Base-by-base conservation (phyloP, 805 yeast genomes). In the Priceomyces castillae region DNA sequence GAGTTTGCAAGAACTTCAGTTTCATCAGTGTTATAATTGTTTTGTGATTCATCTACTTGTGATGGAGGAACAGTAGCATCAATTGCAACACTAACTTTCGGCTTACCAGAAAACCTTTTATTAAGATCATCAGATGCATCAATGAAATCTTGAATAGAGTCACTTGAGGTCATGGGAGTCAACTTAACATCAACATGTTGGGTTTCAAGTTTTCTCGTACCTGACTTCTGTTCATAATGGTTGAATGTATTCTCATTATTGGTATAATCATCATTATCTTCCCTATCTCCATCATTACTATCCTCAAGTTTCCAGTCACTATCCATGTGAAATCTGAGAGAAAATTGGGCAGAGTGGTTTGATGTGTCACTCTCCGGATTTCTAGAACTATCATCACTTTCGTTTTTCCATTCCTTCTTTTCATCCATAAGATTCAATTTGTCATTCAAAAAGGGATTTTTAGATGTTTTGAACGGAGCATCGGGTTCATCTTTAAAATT, bases 1-100 rank as follows among this genome's bases (percentile, higher is more conserved):
- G 77, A 72, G 52, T 73, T 73, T 2, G 76, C 77, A 31, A 73
- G 59, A 4, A 62, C 59, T 36, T 65, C 62, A 17, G 46, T 51
- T 20, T 59, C 60, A 15, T 30, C 41, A 3, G 30, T 23, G 7
- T 25, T 41, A 17, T 39, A 30, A 25, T 26, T 18, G n/a, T 40
- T 39, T 15, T 20, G 18, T n/a, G 25, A 20, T 7, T 30, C 34
- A 30, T 17, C 15, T 19, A 9, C 7, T 19, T 3, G 35, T 9
- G 23, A 28, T 3, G 58, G 58, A 9, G 56, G 56, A 2, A 34
- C 34, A 9, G 58, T 55, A 1, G 59, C 59, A 48, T 55, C 59
- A 20, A 55, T 42, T 10, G 48, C 59, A 12, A 43, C 48, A 26
- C 46, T 46, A 9, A 36, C 45, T 38, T 47, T 48, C 9, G 56